These are phyloP conservation scores for Lactarius indigo DNA, from an alignment of 768 basidiomycete genomes.

Conservation along the genomic window DNA sequence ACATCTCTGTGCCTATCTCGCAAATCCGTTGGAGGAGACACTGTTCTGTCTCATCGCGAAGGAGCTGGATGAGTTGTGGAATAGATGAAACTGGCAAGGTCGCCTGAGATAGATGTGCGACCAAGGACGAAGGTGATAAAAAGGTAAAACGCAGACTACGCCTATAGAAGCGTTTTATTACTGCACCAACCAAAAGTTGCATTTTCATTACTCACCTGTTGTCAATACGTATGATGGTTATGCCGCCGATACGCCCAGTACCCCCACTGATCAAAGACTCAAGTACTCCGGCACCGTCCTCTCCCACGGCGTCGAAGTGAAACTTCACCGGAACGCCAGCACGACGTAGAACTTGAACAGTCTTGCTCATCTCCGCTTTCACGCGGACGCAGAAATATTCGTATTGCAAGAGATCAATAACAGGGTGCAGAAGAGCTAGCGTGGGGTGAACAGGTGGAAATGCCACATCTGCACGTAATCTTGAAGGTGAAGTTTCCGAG, in stretches of 20 bases:
- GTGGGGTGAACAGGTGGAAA: slow-evolving; percentile 26
- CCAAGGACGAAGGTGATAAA: slow-evolving; percentile 67
- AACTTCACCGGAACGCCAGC: slow-evolving; percentile 57
- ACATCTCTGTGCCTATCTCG: slow-evolving; percentile 55
- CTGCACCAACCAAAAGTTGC: background rate
- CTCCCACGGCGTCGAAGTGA: slow-evolving; percentile 61
- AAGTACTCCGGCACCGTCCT: slow-evolving; percentile 59
- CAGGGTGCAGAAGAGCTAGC: slow-evolving; percentile 63
- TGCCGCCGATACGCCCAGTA: slow-evolving; percentile 56
- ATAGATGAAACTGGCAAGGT: slow-evolving; percentile 71
- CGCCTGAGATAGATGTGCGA: slow-evolving; percentile 78
- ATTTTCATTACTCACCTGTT: slow-evolving; percentile 44
- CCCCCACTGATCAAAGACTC: slow-evolving; percentile 43
- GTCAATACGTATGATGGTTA: slow-evolving; percentile 67
- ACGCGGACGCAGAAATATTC: slow-evolving; percentile 67
- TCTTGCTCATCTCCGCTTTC: slow-evolving; percentile 51
- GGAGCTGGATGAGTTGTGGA: slow-evolving; percentile 68
- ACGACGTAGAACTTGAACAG: slow-evolving; percentile 44
- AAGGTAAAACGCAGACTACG: slow-evolving; percentile 76
- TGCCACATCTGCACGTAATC: slow-evolving; percentile 10
- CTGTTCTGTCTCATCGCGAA: slow-evolving; percentile 73
- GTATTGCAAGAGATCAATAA: slow-evolving; percentile 80
- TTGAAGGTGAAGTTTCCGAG: slow-evolving; percentile 27
- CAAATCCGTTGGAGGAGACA: slow-evolving; percentile 68
- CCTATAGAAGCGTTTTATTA: slow-evolving; percentile 34